Conservation (phyloP, 768 basidiomycete genomes). For the Botryobasidium botryosum region DNA sequence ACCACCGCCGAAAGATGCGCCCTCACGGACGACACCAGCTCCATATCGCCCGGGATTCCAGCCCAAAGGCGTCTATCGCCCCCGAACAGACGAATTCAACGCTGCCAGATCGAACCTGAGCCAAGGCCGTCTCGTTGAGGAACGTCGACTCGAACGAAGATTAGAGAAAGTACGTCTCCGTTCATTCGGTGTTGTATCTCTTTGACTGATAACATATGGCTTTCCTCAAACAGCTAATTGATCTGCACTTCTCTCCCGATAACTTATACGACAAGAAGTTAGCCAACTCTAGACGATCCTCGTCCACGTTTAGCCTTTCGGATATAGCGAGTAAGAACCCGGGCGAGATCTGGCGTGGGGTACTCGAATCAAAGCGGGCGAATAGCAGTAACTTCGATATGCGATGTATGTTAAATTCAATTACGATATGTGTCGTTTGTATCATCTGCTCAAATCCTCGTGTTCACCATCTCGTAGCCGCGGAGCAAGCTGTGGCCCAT, state of each 20-base stretch:
- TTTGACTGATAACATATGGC: constrained; percentile 3
- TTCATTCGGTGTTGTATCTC: neutral
- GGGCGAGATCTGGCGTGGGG: constrained; percentile 52
- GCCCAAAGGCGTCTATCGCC: constrained; percentile 67
- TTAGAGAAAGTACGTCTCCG: constrained; percentile 64
- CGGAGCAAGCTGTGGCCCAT: constrained; percentile 84
- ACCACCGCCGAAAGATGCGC: neutral
- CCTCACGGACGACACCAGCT: constrained; percentile 17
- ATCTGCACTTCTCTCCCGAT: constrained; percentile 26
- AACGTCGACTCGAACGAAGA: constrained; percentile 67
- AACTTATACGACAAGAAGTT: too few relatives aligned
- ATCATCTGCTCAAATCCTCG: too few relatives aligned
- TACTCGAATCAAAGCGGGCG: constrained; percentile 25
- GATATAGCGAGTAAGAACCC: constrained; percentile 44
- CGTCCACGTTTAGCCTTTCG: constrained; percentile 52
- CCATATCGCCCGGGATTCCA: constrained; percentile 90
- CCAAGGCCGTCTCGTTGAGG: constrained; percentile 30
- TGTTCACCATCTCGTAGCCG: constrained; percentile 48
- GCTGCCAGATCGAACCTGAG: constrained; percentile 17
- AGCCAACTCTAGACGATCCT: constrained; percentile 32
- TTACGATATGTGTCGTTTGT: too few relatives aligned
- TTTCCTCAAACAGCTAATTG: constrained; percentile 21
- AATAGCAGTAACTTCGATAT: too few relatives aligned
- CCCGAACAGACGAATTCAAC: constrained; percentile 69
- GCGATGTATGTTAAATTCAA: too few relatives aligned